Evolutionary conservation across 2,329 filamentous ascomycete genomes (phyloP).

Genomic region (Podosphaera fusca): DNA sequence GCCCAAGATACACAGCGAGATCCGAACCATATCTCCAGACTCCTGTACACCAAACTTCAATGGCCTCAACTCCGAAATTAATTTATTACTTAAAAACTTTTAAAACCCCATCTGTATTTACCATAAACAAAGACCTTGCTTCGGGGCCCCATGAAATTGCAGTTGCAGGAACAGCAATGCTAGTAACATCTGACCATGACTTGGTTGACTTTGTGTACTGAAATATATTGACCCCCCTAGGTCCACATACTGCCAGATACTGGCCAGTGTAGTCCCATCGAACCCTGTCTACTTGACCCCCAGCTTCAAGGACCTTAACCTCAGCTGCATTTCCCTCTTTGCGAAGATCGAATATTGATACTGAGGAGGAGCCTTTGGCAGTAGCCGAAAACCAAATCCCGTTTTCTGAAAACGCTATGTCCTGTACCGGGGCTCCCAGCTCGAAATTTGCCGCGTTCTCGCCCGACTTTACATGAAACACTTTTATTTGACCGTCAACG

Average conservation of each 20-base stretch:
- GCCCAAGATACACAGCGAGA: no score
- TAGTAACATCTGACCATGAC: constrained; percentile 68
- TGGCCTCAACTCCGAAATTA: neutral
- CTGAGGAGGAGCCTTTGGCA: constrained; percentile 50
- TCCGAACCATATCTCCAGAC: no score
- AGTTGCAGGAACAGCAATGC: constrained; percentile 49
- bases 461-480: constrained; percentile 70
- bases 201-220: constrained; percentile 75
- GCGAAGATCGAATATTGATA: constrained; percentile 78
- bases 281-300: constrained; percentile 51
- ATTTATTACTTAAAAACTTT: constrained; percentile 34
- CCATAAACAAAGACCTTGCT: constrained; percentile 50
- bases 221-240: constrained; percentile 63
- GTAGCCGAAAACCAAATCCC: constrained; percentile 85
- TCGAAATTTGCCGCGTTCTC: constrained; percentile 53
- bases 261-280: constrained; percentile 91
- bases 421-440: constrained; percentile 45
- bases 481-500: constrained; percentile 56
- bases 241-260: constrained; percentile 64
- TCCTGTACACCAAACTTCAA: no score
- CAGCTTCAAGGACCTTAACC: constrained; percentile 69
- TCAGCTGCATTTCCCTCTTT: constrained; percentile 66
- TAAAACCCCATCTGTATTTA: constrained; percentile 54
- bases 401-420: constrained; percentile 79
- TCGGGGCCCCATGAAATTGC: constrained; percentile 56